Conservation (phyloP, 176 grass and related monocot species). For the Rhynchospora breviuscula region DNA sequence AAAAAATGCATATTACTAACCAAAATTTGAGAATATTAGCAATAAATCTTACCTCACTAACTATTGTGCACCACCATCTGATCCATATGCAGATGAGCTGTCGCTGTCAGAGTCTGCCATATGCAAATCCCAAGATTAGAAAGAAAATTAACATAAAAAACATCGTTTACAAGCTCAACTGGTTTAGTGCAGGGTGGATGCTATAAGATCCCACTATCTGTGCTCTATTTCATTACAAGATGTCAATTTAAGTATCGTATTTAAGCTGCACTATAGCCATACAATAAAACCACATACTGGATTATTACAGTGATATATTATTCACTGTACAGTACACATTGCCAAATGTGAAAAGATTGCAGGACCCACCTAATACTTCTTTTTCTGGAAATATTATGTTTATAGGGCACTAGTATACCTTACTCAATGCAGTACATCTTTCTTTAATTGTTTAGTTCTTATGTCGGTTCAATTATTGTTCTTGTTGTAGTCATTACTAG, state of each 20-base stretch:
- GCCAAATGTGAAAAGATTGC: not conserved
- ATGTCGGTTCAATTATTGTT: not conserved
- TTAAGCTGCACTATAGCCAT: not conserved
- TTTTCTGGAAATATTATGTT: not conserved
- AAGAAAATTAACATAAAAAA: conserved; percentile 9
- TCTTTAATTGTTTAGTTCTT: not conserved
- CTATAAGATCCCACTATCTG: not conserved
- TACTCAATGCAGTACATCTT: not conserved
- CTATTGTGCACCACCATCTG: conserved; percentile 28
- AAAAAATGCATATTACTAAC: not conserved
- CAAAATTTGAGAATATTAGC: not conserved
- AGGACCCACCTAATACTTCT: not conserved
- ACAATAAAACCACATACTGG: not conserved
- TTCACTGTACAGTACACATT: not conserved
- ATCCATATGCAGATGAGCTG: conserved; percentile 83
- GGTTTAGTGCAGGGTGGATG: not conserved
- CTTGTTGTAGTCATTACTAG: not conserved
- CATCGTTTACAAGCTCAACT: not conserved
- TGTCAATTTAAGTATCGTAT: not conserved
- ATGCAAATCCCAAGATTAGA: conserved; percentile 10
- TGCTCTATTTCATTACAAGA: not conserved
- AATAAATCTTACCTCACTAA: conserved; percentile 8
- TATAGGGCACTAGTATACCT: not conserved
- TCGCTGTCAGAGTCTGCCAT: conserved; percentile 87
- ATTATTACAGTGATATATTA: not conserved